A percentile compares a stretch with the other conserved stretches of the same genome.
Conservation (phyloP, 352 stramenopile species). For the Blastocystis sp. region DNA sequence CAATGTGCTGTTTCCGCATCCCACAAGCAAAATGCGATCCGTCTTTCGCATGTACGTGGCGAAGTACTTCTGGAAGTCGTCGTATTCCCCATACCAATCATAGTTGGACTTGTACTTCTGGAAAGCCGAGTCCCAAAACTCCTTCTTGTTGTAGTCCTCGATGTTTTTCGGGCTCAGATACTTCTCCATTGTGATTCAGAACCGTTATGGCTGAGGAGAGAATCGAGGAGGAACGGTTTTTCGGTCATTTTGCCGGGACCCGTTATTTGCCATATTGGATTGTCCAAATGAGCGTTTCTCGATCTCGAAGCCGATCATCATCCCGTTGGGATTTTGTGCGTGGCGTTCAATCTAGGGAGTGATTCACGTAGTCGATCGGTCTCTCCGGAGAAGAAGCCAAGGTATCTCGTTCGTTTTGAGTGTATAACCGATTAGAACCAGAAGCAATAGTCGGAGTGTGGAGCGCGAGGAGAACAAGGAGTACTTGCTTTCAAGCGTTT, state of each 20-base stretch:
- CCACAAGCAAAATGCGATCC: constrained; percentile 33
- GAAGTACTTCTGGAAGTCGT: constrained; percentile 39
- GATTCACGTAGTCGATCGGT: constrained; percentile 14
- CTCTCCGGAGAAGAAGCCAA: neutral
- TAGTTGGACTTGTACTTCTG: constrained; percentile 35
- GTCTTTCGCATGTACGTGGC: constrained; percentile 10
- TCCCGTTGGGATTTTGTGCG: neutral
- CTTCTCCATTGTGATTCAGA: constrained; percentile 4
- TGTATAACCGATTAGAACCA: neutral
- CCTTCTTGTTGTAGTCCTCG: constrained; percentile 52
- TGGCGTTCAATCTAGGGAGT: neutral
- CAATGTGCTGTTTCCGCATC: constrained; percentile 45
- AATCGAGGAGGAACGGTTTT: neutral
- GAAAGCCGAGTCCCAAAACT: constrained; percentile 38
- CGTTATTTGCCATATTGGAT: neutral
- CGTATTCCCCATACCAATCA: constrained; percentile 52
- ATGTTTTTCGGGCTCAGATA: constrained; percentile 43
- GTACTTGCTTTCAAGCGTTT: neutral
- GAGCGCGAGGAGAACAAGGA: neutral
- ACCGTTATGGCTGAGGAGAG: too few species aligned
- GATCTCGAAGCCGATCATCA: neutral
- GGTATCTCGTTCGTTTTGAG: neutral
- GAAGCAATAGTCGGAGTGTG: neutral
- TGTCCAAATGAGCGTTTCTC: neutral
- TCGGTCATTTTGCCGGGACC: neutral